Evolutionary conservation across 23 red algal species (phyloP).

Genomic region (Rhodosorus marinus): DNA sequence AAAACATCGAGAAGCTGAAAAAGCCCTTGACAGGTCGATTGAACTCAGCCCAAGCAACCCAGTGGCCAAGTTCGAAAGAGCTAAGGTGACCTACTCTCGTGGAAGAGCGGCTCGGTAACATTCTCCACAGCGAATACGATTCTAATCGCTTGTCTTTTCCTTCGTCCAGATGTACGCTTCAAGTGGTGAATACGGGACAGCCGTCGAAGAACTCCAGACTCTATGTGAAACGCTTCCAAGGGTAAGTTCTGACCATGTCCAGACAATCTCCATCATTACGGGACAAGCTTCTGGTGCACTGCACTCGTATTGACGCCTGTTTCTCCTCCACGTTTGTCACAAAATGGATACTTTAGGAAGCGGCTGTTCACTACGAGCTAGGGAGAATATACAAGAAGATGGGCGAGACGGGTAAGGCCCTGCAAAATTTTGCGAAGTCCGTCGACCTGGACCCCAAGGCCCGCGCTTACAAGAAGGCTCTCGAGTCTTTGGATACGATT

Average conservation of each 20-base stretch:
- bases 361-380: constrained; percentile 69
- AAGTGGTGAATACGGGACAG: constrained; percentile 32
- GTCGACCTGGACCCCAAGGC: constrained; percentile 90
- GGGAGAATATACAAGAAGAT: constrained; percentile 33
- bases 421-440: constrained; percentile 33
- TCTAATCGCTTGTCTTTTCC: too few species aligned
- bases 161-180: constrained; percentile 47
- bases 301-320: too few species aligned
- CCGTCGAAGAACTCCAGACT: constrained; percentile 41
- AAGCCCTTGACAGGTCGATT: constrained; percentile 49
- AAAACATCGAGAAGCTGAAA: constrained; percentile 14
- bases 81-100: too few species aligned
- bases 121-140: too few species aligned
- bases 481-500: constrained; percentile 31
- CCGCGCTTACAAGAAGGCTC: constrained; percentile 65
- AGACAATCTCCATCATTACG: too few species aligned
- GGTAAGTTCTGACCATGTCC: too few species aligned
- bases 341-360: too few species aligned
- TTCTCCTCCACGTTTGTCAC: too few species aligned
- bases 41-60: constrained; percentile 39
- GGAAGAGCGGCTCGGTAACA: too few species aligned
- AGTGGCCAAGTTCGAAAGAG: constrained; percentile 72
- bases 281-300: too few species aligned
- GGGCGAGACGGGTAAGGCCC: constrained; percentile 32
- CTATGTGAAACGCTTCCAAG: constrained; percentile 25